Conservation (phyloP, 2,329 filamentous ascomycete species). For the Nemania sp. region DNA sequence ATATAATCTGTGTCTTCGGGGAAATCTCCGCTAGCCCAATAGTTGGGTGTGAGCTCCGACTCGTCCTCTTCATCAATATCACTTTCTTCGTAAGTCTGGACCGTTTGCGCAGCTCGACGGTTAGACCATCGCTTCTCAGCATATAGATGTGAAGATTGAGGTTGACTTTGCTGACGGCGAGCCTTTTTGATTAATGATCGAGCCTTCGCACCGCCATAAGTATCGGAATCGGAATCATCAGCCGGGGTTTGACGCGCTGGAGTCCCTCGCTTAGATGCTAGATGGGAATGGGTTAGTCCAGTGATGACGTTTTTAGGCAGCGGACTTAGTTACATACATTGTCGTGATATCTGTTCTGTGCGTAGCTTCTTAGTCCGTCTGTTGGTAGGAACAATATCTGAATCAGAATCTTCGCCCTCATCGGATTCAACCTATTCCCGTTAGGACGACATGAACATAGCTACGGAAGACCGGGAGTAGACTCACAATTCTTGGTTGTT, state of each 20-base stretch:
- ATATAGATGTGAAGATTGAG: slow-evolving; percentile 73
- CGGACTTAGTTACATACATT: slow-evolving; percentile 62
- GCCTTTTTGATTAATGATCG: slow-evolving; percentile 80
- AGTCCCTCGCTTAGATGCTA: slow-evolving; percentile 72
- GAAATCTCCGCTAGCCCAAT: slow-evolving; percentile 74
- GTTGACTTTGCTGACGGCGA: slow-evolving; percentile 74
- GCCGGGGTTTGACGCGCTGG: slow-evolving; percentile 65
- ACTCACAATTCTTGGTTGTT: slow-evolving; percentile 69
- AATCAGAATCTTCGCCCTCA: slow-evolving; percentile 75
- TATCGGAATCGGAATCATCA: slow-evolving; percentile 77
- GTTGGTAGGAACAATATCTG: slow-evolving; percentile 71
- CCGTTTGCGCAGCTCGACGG: slow-evolving; percentile 78
- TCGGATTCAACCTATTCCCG: slow-evolving; percentile 59
- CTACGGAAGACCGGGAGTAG: background rate
- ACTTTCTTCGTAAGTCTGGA: slow-evolving; percentile 74
- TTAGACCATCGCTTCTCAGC: slow-evolving; percentile 93
- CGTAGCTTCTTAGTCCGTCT: slow-evolving; percentile 77
- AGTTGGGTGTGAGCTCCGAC: slow-evolving; percentile 73
- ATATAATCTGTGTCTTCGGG: slow-evolving; percentile 88
- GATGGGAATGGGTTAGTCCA: slow-evolving; percentile 35
- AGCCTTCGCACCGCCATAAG: slow-evolving; percentile 81
- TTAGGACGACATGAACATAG: slow-evolving; percentile 24
- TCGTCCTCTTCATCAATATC: slow-evolving; percentile 75
- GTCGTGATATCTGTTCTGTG: slow-evolving; percentile 69
- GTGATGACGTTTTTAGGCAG: slow-evolving; percentile 18